Evolutionary conservation across 2,329 filamentous ascomycete species (phyloP).

Genomic region (Boeremia lycopersici): DNA sequence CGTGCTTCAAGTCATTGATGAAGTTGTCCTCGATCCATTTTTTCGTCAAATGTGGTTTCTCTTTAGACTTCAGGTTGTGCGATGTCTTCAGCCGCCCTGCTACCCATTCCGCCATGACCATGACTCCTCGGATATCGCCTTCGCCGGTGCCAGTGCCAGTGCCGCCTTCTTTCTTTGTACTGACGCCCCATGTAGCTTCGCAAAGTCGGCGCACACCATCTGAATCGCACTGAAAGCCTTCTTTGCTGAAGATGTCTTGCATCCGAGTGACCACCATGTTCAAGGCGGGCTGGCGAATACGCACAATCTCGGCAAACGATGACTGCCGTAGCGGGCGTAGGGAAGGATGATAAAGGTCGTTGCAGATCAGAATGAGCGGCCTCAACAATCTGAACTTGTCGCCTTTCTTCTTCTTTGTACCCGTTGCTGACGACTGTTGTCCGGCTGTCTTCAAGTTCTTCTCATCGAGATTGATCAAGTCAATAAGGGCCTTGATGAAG

Average conservation of each 20-base stretch:
- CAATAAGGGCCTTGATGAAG: constrained; percentile 93
- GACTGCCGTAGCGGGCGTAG: constrained; percentile 81
- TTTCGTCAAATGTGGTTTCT: constrained; percentile 64
- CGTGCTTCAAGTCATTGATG: constrained; percentile 69
- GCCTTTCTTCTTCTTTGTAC: constrained; percentile 67
- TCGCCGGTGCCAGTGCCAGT: constrained; percentile 67
- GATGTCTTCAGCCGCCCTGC: constrained; percentile 68
- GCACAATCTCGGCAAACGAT: constrained; percentile 88
- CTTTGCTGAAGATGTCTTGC: constrained; percentile 83
- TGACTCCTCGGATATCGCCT: constrained; percentile 79
- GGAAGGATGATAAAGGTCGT: constrained; percentile 93
- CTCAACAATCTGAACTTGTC: constrained; percentile 87
- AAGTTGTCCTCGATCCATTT: constrained; percentile 79
- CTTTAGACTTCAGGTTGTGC: constrained; percentile 45
- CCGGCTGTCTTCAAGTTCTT: constrained; percentile 66
- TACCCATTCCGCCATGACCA: constrained; percentile 89
- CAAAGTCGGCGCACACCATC: constrained; percentile 87
- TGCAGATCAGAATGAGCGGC: constrained; percentile 92
- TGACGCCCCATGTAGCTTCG: constrained; percentile 82
- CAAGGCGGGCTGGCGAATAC: constrained; percentile 85
- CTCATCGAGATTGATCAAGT: constrained; percentile 84
- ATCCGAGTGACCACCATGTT: constrained; percentile 84
- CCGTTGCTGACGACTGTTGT: constrained; percentile 40
- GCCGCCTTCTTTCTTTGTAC: constrained; percentile 68
- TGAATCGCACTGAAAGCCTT: constrained; percentile 84